Conservation (phyloP, 2,329 filamentous ascomycete species). For the Akanthomyces muscarius region DNA sequence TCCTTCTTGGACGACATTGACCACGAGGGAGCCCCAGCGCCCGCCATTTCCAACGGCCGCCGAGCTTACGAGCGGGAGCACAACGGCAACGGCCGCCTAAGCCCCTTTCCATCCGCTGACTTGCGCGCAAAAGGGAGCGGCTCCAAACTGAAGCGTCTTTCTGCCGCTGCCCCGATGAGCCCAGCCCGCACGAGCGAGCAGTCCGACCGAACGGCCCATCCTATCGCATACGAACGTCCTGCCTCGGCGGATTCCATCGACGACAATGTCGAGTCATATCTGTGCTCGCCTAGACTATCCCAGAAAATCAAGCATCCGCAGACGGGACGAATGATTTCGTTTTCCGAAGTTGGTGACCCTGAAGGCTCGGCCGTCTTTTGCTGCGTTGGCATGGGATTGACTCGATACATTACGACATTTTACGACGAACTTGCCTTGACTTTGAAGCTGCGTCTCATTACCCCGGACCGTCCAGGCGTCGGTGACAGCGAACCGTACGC, state of each 20-base stretch:
- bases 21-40: constrained; percentile 67
- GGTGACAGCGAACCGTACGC: constrained; percentile 84
- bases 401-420: constrained; percentile 91
- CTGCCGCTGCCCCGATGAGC: constrained; percentile 38
- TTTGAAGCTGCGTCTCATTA: constrained; percentile 84
- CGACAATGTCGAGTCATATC: constrained; percentile 78
- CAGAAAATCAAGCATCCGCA: constrained; percentile 84
- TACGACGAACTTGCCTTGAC: constrained; percentile 93
- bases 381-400: constrained; percentile 96
- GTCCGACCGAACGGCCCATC: constrained; percentile 28
- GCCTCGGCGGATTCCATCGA: constrained; percentile 83
- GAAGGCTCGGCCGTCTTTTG: constrained; percentile 91
- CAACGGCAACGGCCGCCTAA: constrained; percentile 40
- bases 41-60: constrained; percentile 60
- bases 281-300: constrained; percentile 77
- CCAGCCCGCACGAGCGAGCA: constrained; percentile 33
- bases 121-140: constrained; percentile 50
- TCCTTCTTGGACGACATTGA: constrained; percentile 22
- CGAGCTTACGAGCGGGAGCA: constrained; percentile 50
- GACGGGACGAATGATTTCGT: constrained; percentile 84
- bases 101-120: constrained; percentile 39
- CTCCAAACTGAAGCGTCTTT: constrained; percentile 56
- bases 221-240: constrained; percentile 65
- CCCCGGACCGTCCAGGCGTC: constrained; percentile 88
- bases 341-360: constrained; percentile 92